Conservation (phyloP, 2,329 filamentous ascomycete genomes). For the Scedosporium minutisporum region DNA sequence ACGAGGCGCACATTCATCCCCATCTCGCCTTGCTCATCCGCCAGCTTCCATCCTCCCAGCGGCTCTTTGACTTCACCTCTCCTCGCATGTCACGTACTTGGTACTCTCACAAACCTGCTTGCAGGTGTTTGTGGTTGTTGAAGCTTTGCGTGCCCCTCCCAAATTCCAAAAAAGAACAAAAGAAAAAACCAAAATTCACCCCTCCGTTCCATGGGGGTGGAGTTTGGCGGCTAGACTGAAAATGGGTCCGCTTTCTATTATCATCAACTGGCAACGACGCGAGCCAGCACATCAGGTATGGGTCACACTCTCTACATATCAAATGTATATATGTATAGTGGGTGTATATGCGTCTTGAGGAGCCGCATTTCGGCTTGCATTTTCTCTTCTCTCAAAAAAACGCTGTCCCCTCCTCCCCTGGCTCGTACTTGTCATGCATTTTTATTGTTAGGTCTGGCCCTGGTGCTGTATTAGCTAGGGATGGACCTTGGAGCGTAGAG, state of each 20-base stretch:
- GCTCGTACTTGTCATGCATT: background rate
- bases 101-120: background rate
- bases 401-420: background rate
- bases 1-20: background rate
- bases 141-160: background rate
- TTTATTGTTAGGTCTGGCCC: background rate
- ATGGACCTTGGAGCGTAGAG: background rate
- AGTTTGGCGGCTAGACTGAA: background rate
- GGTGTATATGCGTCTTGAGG: constrained; percentile 24
- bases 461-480: background rate
- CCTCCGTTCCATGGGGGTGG: constrained; percentile 5
- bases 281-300: constrained; percentile 85
- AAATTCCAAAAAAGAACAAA: background rate
- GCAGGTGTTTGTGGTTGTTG: background rate
- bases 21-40: background rate
- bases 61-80: background rate
- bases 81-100: background rate
- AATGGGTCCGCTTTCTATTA: constrained; percentile 1
- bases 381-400: constrained; percentile 21
- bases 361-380: constrained; percentile 58
- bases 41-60: background rate
- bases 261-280: constrained; percentile 71
- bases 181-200: background rate
- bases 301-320: constrained; percentile 45
- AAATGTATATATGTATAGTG: background rate